Evolutionary conservation across 148 eudicot species (phyloP).

Genomic region (Vaccinium vitisidaea): DNA sequence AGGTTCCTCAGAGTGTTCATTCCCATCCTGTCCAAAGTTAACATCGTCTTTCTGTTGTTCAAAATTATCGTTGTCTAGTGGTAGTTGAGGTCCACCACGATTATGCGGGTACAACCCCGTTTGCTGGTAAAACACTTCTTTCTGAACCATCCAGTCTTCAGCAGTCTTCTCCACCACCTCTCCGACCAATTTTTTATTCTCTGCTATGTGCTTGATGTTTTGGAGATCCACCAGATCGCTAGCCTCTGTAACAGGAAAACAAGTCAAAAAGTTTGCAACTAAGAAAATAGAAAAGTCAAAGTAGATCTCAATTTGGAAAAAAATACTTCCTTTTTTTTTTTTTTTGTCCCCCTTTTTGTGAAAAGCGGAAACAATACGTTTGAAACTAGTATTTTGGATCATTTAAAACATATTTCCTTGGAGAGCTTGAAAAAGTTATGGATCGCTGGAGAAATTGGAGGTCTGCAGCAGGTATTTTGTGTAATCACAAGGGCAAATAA

Average conservation of each 20-base stretch:
- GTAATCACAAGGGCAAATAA: no score
- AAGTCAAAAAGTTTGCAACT: neutral
- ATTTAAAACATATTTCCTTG: neutral
- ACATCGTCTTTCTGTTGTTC: neutral
- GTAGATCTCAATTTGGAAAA: neutral
- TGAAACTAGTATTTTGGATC: neutral
- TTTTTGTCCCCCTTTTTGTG: no score
- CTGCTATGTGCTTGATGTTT: conserved; percentile 67
- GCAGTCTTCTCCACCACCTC: conserved; percentile 49
- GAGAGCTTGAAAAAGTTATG: neutral
- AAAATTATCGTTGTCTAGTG: neutral
- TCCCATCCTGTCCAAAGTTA: conserved; percentile 15
- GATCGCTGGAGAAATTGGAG: neutral
- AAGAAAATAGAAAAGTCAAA: neutral
- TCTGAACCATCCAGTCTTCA: conserved; percentile 57
- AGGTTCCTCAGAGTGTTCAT: neutral
- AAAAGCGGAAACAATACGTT: neutral
- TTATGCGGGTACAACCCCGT: conserved; percentile 27
- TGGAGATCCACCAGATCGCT: conserved; percentile 48
- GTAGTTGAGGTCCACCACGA: conserved; percentile 13
- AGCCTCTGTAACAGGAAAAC: conserved; percentile 43
- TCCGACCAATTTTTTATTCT: conserved; percentile 42
- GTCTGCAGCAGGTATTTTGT: neutral
- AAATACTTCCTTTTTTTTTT: no score
- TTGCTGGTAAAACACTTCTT: conserved; percentile 50